Evolutionary conservation across 106 monocot species (phyloP), one percentile per base, ranked within the genome.

Genomic region (Dendrobium officinale): DNA sequence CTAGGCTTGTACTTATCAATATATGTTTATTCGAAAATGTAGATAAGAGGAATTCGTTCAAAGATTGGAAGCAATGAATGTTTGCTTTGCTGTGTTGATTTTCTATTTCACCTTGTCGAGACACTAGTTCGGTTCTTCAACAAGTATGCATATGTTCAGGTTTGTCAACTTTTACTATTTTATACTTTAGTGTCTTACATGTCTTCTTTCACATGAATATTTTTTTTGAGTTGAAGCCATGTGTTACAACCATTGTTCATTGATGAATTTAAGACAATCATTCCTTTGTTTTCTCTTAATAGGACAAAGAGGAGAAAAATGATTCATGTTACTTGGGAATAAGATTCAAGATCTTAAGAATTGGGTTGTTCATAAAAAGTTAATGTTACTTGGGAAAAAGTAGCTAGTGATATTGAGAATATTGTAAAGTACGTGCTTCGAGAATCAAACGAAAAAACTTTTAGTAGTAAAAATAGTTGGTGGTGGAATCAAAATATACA

Each of bases 131-230:
- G 98, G 6, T 99, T 95, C 82, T 99, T 99, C 85, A 99, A 99
- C 78, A 99, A 99, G 78, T 99, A 99, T 90, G 98, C 98, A 75
- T 99, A 99, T 87, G 98, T 99, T 43, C 93, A 92, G 98, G 98
- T 99, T 42, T 27, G 80, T 78, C 22, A 41, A 56, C 31, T 59
- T 88, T 83, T 55, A 31, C 11, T 22, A 17, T 8, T 82, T 42
- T 76, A 67, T 70, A 70, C 70, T 61, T 70, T 70, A 22, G 13
- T 13, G 33, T 33, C 33, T 70, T 4, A 3, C 9, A 3, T 33
- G 11, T 70, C 9, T 33, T 70, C 4, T 70, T 68, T 68, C 31
- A 68, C n/a, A 22, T 64, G 64, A 64, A 24, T 33, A 70, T 15
- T 70, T 33, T 33, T 64, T 31, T 8, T 31, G 51, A 9, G 11